Evolutionary conservation across 2,329 filamentous ascomycete species (phyloP).

Genomic region (Penicillium rolfsii): DNA sequence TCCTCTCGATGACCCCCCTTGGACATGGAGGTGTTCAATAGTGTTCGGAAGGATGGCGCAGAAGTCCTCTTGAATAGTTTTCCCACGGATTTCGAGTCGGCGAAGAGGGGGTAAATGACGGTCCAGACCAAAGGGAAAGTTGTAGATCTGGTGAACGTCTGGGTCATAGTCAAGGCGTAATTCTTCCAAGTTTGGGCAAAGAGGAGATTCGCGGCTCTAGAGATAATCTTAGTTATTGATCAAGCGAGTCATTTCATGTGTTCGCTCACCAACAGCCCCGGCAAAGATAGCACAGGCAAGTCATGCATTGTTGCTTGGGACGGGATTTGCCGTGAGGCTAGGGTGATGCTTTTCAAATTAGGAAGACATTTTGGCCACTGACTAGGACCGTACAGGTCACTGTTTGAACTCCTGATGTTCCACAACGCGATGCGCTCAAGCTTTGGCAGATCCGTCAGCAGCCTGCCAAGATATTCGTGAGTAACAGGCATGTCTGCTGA

Average conservation of each 20-base stretch:
- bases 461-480: conserved; percentile 30
- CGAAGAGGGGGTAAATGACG: conserved; percentile 28
- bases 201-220: conserved; percentile 14
- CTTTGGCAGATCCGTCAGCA: conserved; percentile 32
- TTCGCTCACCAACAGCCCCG: conserved; percentile 1
- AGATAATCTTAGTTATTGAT: too few species aligned
- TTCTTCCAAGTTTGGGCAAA: conserved; percentile 39
- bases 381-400: conserved; percentile 19
- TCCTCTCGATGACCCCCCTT: conserved; percentile 26
- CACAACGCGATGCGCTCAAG: conserved; percentile 36
- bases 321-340: conserved; percentile 19
- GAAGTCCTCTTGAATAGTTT: conserved; percentile 26
- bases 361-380: conserved; percentile 32
- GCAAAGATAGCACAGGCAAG: conserved; percentile 5
- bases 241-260: too few species aligned
- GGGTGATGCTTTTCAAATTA: conserved; percentile 37
- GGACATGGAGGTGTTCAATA: conserved; percentile 36
- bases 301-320: not conserved
- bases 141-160: conserved; percentile 22
- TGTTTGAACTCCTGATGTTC: conserved; percentile 19
- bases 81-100: conserved; percentile 35
- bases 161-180: conserved; percentile 37
- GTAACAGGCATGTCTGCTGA: conserved; percentile 31
- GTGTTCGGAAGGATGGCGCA: conserved; percentile 29
- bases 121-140: conserved; percentile 13